Conservation (phyloP, 371 early-diverging fungal species). For the Haplosporangium sp. region DNA sequence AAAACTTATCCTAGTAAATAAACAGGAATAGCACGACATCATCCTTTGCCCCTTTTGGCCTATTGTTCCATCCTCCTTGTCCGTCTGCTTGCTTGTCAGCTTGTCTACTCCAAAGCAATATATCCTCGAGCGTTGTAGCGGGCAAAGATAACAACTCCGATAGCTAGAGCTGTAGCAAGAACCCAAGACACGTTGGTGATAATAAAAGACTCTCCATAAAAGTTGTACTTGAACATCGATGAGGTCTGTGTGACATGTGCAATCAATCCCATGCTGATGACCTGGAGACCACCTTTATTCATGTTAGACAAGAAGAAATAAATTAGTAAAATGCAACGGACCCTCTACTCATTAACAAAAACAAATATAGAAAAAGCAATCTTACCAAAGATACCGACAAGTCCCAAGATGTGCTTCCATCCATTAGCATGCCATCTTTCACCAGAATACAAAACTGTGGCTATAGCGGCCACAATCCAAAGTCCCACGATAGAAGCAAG, state of each 20-base stretch:
- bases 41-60: no score
- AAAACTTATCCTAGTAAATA: no score
- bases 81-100: background rate
- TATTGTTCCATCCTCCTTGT: background rate
- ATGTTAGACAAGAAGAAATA: background rate
- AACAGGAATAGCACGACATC: no score
- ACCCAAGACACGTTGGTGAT: conserved; percentile 44
- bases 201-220: conserved; percentile 40
- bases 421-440: conserved; percentile 40
- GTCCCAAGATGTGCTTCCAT: conserved; percentile 53
- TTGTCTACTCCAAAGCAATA: conserved; percentile 39
- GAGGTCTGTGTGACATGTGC: conserved; percentile 44
- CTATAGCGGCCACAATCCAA: conserved; percentile 39
- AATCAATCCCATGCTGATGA: conserved; percentile 40
- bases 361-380: background rate
- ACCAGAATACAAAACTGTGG: conserved; percentile 43
- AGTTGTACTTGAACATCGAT: conserved; percentile 43
- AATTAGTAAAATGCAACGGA: background rate
- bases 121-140: conserved; percentile 32
- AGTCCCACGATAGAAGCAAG: conserved; percentile 35
- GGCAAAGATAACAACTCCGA: conserved; percentile 37
- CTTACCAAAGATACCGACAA: conserved; percentile 49
- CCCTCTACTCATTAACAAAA: no score
- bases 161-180: conserved; percentile 20
- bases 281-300: conserved; percentile 38